phyloP scores from a whole-genome alignment of 805 yeast genomes.

The Barnettozyma vustinii region DNA sequence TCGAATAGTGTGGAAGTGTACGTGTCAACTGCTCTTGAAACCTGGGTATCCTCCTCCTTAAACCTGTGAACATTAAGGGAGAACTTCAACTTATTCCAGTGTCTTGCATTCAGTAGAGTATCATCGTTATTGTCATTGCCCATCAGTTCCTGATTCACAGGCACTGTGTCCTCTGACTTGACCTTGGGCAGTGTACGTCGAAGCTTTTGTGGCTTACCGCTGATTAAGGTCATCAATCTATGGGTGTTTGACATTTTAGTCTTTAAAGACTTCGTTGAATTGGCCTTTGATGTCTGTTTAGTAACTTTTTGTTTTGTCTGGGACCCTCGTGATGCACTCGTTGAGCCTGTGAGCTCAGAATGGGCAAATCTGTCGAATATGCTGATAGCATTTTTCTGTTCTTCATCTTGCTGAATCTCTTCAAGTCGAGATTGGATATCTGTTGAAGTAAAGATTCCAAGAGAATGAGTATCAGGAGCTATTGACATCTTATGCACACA shows the following conservation, averaged over 20 bases:
- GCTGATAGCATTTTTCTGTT: background rate
- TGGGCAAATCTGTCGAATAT: constrained; percentile 5
- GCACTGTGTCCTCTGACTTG: background rate
- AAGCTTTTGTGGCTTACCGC: constrained; percentile 10
- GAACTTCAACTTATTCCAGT: background rate
- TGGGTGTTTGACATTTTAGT: constrained; percentile 5
- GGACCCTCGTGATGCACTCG: background rate
- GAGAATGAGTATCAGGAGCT: background rate
- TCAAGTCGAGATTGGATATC: constrained; percentile 22
- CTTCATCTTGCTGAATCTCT: constrained; percentile 14
- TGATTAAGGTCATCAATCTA: constrained; percentile 4
- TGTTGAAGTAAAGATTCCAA: constrained; percentile 17
- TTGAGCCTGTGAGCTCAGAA: background rate
- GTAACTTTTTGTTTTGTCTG: background rate
- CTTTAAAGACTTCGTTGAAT: background rate
- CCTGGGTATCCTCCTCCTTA: background rate
- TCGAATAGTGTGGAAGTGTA: background rate
- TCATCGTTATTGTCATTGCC: background rate
- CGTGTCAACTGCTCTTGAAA: background rate
- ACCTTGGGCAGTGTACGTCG: background rate
- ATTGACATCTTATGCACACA: background rate
- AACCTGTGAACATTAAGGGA: background rate
- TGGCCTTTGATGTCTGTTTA: background rate
- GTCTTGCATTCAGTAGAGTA: background rate
- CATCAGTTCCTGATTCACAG: background rate